phyloP scores from a whole-genome alignment of 2,329 filamentous ascomycete species.

The Aureobasidium sp. region DNA sequence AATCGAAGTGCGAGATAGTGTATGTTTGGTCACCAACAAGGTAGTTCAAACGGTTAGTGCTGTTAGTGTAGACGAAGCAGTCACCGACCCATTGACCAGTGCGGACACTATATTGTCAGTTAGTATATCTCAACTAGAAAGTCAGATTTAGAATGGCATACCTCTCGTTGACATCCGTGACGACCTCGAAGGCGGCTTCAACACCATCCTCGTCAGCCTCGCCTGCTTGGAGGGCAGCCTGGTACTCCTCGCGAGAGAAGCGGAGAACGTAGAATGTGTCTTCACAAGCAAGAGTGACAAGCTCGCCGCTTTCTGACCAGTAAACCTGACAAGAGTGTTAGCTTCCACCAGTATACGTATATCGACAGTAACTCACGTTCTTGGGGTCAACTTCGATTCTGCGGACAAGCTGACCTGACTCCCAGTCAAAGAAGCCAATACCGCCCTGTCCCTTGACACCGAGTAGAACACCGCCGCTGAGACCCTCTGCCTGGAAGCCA shows the following conservation, averaged over 20 bases:
- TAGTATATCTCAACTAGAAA: not conserved
- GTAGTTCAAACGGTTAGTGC: slow-evolving; percentile 93
- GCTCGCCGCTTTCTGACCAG: slow-evolving; percentile 94
- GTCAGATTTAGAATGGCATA: slow-evolving; percentile 28
- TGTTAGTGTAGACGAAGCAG: slow-evolving; percentile 98
- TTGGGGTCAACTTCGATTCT: slow-evolving; percentile 75
- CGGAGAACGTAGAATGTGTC: slow-evolving; percentile 92
- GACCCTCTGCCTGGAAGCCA: slow-evolving; percentile 86
- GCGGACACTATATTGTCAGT: slow-evolving; percentile 52
- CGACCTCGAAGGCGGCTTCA: slow-evolving; percentile 90
- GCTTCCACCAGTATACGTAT: not conserved
- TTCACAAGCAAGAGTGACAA: slow-evolving; percentile 86
- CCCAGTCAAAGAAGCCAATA: slow-evolving; percentile 95
- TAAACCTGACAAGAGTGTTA: slow-evolving; percentile 53
- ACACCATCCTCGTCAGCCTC: slow-evolving; percentile 85
- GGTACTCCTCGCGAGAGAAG: slow-evolving; percentile 81
- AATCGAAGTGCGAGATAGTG: slow-evolving; percentile 94
- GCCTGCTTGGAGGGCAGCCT: slow-evolving; percentile 72
- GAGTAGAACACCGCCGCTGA: slow-evolving; percentile 80
- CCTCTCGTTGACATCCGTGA: slow-evolving; percentile 91
- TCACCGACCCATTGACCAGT: slow-evolving; percentile 98
- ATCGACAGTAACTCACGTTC: slow-evolving; percentile 34
- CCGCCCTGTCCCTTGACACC: slow-evolving; percentile 93
- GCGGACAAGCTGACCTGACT: slow-evolving; percentile 76
- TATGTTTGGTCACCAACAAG: slow-evolving; percentile 96